These are phyloP conservation scores for Plenodomus tracheiphilus DNA, from an alignment of 2,329 filamentous ascomycete genomes.

Conservation along the genomic window DNA sequence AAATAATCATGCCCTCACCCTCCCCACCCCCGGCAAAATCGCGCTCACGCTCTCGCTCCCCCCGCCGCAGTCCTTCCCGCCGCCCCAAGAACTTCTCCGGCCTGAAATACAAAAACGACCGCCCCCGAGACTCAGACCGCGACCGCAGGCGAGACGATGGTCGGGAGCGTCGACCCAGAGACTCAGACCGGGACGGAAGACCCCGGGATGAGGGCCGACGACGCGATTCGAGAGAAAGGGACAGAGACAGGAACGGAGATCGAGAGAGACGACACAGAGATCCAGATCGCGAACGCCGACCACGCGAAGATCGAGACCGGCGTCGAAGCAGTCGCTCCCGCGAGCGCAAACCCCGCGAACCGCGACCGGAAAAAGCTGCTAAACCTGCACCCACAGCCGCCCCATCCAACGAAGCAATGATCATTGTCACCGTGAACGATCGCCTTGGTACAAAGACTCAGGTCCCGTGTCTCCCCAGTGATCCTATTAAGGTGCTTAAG, in stretches of 20 bases:
- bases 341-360: neutral
- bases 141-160: conserved; percentile 48
- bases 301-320: neutral
- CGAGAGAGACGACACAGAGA: conserved; percentile 24
- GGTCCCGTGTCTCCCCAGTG: conserved; percentile 84
- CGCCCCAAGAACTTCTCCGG: conserved; percentile 52
- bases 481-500: conserved; percentile 86
- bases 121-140: conserved; percentile 30
- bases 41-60: conserved; percentile 37
- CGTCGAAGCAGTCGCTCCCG: neutral
- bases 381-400: conserved; percentile 32
- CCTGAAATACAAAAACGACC: conserved; percentile 60
- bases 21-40: conserved; percentile 17
- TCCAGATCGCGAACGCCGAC: conserved; percentile 17
- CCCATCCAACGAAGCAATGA: conserved; percentile 71
- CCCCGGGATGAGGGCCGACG: conserved; percentile 7
- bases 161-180: conserved; percentile 44
- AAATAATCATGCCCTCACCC: conserved; percentile 18
- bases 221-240: conserved; percentile 1
- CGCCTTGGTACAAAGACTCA: conserved; percentile 93
- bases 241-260: conserved; percentile 14
- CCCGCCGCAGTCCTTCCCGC: conserved; percentile 29
- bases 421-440: conserved; percentile 92
- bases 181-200: conserved; percentile 3
- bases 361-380: conserved; percentile 16